These are phyloP conservation scores for Serendipita sp. DNA, from an alignment of 768 basidiomycete species.

Conservation along the genomic window DNA sequence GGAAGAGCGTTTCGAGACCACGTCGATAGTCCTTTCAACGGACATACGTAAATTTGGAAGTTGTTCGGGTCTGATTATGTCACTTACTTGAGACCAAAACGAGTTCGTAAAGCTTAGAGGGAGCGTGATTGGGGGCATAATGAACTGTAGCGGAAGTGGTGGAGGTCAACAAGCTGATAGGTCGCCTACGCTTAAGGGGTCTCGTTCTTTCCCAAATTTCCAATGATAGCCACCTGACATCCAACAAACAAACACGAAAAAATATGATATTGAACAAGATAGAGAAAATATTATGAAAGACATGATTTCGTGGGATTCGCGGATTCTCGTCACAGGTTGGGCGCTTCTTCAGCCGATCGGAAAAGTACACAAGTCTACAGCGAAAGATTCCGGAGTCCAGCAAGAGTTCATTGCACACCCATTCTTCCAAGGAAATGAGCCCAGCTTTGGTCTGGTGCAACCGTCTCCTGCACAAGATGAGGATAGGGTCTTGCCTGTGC, in stretches of 20 bases:
- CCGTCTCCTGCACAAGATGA: not conserved
- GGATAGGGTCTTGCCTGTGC: no score
- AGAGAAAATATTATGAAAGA: not conserved
- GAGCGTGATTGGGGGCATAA: constrained; percentile 76
- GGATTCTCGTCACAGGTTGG: no score
- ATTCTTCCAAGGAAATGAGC: not conserved
- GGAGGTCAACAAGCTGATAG: not conserved
- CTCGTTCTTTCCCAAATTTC: no score
- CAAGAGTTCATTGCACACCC: not conserved
- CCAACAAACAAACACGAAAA: not conserved
- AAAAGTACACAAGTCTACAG: not conserved
- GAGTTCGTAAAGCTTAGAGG: constrained; percentile 83
- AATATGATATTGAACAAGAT: not conserved
- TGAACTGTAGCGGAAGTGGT: not conserved
- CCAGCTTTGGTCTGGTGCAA: constrained; percentile 3
- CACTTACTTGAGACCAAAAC: constrained; percentile 51
- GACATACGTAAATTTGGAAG: not conserved
- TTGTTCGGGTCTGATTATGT: no score
- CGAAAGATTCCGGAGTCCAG: not conserved
- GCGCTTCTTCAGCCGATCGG: not conserved
- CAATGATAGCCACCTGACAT: not conserved
- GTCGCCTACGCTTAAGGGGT: no score
- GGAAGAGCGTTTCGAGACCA: constrained; percentile 64
- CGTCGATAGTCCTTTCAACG: constrained; percentile 50
- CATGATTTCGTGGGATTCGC: not conserved